Base-by-base conservation (phyloP, 2,329 filamentous ascomycete species). In the Chrysoporthe cubensis region DNA sequence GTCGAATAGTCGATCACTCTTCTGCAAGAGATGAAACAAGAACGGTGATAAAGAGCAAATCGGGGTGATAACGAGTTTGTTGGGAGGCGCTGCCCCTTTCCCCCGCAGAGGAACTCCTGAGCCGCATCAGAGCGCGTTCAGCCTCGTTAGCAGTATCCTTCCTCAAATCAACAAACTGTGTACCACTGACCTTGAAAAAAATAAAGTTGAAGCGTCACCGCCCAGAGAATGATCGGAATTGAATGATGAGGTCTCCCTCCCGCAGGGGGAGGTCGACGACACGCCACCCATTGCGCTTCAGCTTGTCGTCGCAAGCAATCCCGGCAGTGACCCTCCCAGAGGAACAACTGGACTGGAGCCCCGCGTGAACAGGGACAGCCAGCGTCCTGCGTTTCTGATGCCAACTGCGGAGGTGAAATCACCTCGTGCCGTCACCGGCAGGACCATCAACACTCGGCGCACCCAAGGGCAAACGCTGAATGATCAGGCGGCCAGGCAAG, bases 231-330 rank as follows among this genome's bases (percentile, higher is more conserved):
- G 71, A 76, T 75, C 74, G 73, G 74, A 76, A 76, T 76, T 73
- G 75, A 72, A 76, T 74, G 72, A 72, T 75, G 71, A 67, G 60
- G 65, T 65, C 70, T 56, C 56, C 50, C 65, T 56, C 52, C 65
- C 67, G 69, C 64, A 66, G 60, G 62, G 43, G 58, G 62, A 66
- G 66, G 65, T 65, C 62, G 62, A 68, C 71, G 67, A 67, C 72
- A 76, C 73, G 74, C 75, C 73, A 74, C 75, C 73, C 73, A 76
- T 76, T 73, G 74, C 73, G 75, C 75, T 76, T 68, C 75, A 75
- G 73, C 75, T 74, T 72, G 68, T 37, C 65, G 59, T 71, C 72
- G 62, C 62, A 71, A 74, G 75, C 75, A 72, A 76, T 74, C 75
- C 75, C 75, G 74, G 71, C 68, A 71, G 71, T 69, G 70, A 70